A percentile compares a stretch with the other conserved stretches of the same genome.
These are phyloP conservation scores for Fusarium subtropicale DNA, from an alignment of 2,329 filamentous ascomycete species.

Conservation along the genomic window DNA sequence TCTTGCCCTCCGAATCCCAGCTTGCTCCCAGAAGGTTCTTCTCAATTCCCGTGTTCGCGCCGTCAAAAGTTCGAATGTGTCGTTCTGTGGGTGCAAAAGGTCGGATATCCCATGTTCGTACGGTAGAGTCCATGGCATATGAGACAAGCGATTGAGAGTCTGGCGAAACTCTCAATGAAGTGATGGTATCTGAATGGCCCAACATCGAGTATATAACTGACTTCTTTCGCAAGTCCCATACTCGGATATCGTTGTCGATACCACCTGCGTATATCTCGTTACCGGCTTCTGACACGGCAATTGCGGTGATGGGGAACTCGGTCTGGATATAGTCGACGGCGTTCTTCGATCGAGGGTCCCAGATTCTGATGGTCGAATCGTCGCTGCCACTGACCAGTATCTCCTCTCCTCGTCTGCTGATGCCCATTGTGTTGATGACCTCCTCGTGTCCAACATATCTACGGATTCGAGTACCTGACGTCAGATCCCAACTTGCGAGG, in stretches of 20 bases:
- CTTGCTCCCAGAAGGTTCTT: slow-evolving; percentile 91
- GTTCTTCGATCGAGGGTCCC: slow-evolving; percentile 93
- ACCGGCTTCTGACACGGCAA: slow-evolving; percentile 91
- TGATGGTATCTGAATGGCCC: slow-evolving; percentile 92
- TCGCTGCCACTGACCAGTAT: slow-evolving; percentile 91
- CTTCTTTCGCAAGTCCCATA: slow-evolving; percentile 96
- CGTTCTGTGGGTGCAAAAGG: slow-evolving; percentile 92
- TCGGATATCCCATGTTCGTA: slow-evolving; percentile 94
- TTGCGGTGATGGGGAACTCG: slow-evolving; percentile 90
- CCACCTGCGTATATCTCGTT: slow-evolving; percentile 95
- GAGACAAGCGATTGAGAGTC: slow-evolving; percentile 92
- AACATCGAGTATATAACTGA: slow-evolving; percentile 86
- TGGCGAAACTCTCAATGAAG: slow-evolving; percentile 89
- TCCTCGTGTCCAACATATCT: slow-evolving; percentile 94
- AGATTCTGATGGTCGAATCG: slow-evolving; percentile 92
- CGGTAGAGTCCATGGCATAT: slow-evolving; percentile 93
- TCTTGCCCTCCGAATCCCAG: slow-evolving; percentile 89
- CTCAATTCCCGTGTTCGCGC: slow-evolving; percentile 87
- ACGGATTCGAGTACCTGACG: slow-evolving; percentile 90
- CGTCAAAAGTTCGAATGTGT: slow-evolving; percentile 88
- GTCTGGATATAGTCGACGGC: slow-evolving; percentile 90
- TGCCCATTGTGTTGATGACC: slow-evolving; percentile 91
- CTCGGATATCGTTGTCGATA: slow-evolving; percentile 97
- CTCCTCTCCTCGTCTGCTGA: slow-evolving; percentile 90
- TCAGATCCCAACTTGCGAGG: slow-evolving; percentile 93